Base-by-base conservation (phyloP, 208 protist genomes). In the Leishmania gerbilli region DNA sequence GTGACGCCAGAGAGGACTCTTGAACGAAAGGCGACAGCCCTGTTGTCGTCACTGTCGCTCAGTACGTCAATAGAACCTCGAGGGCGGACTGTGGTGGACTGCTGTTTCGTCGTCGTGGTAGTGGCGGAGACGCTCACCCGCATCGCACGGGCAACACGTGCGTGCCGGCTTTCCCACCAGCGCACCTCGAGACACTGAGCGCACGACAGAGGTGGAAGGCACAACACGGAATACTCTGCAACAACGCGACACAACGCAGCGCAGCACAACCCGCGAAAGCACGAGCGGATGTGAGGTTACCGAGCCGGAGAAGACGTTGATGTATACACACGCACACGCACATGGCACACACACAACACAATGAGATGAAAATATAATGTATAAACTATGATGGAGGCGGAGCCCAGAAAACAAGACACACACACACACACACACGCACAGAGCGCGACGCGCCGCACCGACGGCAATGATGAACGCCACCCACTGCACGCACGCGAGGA, bases 301-400 rank as follows among this genome's bases (percentile, higher is more conserved):
- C n/a, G 2, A 68, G 8, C 9, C 17, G 31, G 5, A 68, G 15
- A 40, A 49, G 15, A 71, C 21, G 37, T 13, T 8, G 31, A 47
- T 56, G 49, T 24, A 40, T 58, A 42, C 9, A 58, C 49, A 58
- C 31, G n/a, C 45, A 58, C 42, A 75, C 47, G n/a, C 42, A 60
- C 45, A 75, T 24, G 27, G 27, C 45, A 74, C 45, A 55, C 8
- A 11, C 45, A 74, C 45, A 55, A 55, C 8, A 34, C 65, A 24
- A 27, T 21, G 42, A n/a, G 17, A 65, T 5, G 58, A 37, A 74
- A 79, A 15, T 68, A 47, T 11, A 86, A 78, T 4, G 47, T n/a
- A 7, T 58, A 5, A 75, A 76, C 31, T 19, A 81, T 42, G 27
- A 79, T 58, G 56, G 51, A 17, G 11, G 58, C 3, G 27, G 27